Base-by-base conservation (phyloP, 768 basidiomycete genomes). In the Serendipita sp. region DNA sequence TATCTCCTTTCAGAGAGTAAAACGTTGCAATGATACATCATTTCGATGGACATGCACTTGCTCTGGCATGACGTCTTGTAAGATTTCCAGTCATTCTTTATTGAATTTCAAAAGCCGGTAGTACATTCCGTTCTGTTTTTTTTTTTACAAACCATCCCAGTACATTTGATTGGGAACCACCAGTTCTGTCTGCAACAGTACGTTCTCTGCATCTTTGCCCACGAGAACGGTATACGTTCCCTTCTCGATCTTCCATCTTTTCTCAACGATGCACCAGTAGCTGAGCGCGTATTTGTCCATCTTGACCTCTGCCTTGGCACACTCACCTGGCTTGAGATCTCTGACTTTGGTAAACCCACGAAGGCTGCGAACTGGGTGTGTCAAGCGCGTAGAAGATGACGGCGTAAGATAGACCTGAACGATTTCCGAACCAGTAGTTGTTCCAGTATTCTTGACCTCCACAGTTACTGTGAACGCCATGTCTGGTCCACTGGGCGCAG, bases 261-360 rank as follows among this genome's bases (percentile, higher is more conserved):
- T 68, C 65, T 73, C 72, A 34, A 62, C 66, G 10, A 76, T 75
- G 67, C 84, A 79, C 45, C 56, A 69, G 44, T 63, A 65, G 3
- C 67, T 67, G 41, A 83, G 79, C 0, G 85, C 84, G 65, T 84
- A 84, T 69, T 83, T 84, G 69, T 86, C 81, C 62, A 88, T 73
- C 16, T 64, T 66, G 24, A 87, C 68, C 18, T 71, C 68, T 5
- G 83, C 79, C 11, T 68, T 69, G 67, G 74, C 72, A 41, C 69
- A 74, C 68, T 76, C 69, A 1, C 85, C 83, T 0, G 85, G 78
- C 10, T 74, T 71, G 10, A 88, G 70, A 65, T 81, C 74, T 64
- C 71, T 76, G 1, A 79, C 80, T 70, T 87, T 88, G 16, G 75
- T 73, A 71, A 88, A 88, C 1, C 78, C 83, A 68, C 81, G 82